Conservation (phyloP, 345 rosid genomes). For the Boechera retrofracta region DNA sequence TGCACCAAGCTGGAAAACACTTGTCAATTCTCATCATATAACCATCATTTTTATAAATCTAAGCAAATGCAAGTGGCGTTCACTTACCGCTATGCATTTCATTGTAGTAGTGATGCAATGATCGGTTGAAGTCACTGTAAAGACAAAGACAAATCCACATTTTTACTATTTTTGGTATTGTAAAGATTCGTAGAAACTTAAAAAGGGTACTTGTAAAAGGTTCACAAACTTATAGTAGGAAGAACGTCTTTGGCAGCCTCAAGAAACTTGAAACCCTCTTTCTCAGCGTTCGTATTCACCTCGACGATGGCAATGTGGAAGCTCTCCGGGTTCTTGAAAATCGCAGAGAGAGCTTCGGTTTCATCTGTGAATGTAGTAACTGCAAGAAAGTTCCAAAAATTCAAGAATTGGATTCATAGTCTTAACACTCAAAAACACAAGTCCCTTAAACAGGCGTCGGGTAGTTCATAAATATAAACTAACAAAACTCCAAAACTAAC, state of each 20-base stretch:
- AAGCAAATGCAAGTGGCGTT: slow-evolving; percentile 24
- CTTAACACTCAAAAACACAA: slow-evolving; percentile 12
- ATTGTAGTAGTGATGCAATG: slow-evolving; percentile 86
- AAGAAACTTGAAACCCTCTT: slow-evolving; percentile 75
- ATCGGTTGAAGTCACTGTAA: slow-evolving; percentile 79
- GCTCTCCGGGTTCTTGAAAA: slow-evolving; percentile 63
- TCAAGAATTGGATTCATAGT: slow-evolving; percentile 14
- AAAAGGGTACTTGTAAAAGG: background rate
- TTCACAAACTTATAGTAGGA: slow-evolving; percentile 66
- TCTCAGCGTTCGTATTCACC: slow-evolving; percentile 56
- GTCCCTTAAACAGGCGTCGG: background rate
- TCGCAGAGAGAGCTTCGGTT: slow-evolving; percentile 72
- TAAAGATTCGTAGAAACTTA: background rate
- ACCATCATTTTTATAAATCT: slow-evolving; percentile 4
- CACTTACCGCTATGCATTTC: slow-evolving; percentile 92
- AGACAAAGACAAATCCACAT: slow-evolving; percentile 15
- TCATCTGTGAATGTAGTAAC: slow-evolving; percentile 77
- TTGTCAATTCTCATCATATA: slow-evolving; percentile 40
- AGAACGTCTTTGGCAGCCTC: slow-evolving; percentile 83
- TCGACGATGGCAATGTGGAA: slow-evolving; percentile 90
- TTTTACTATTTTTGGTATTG: background rate
- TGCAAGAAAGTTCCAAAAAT: slow-evolving; percentile 45
- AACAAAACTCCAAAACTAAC: slow-evolving; percentile 34
- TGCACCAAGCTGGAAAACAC: slow-evolving; percentile 83
- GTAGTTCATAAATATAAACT: slow-evolving; percentile 15